phyloP scores from a whole-genome alignment of 768 basidiomycete species.

The Collybia mongolica region DNA sequence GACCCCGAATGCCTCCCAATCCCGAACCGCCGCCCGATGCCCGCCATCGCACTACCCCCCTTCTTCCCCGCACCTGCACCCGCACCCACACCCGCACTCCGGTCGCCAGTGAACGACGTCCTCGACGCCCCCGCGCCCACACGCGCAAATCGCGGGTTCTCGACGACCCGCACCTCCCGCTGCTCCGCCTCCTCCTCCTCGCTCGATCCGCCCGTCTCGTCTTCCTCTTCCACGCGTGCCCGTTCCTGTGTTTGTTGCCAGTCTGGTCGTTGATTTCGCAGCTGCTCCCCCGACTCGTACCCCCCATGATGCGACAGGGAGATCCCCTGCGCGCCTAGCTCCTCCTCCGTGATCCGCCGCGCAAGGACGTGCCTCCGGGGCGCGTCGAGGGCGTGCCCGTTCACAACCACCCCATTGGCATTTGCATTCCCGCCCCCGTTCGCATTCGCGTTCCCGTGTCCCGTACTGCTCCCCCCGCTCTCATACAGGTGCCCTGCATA shows the following conservation, averaged over 20 bases:
- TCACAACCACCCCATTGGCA: not conserved
- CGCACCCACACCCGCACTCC: not conserved
- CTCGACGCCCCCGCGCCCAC: constrained; percentile 1
- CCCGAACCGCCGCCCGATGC: not conserved
- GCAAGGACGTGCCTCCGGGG: constrained; percentile 22
- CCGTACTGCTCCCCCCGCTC: not conserved
- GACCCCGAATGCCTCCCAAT: too few relatives aligned
- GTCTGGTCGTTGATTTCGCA: too few relatives aligned
- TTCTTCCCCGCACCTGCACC: not conserved
- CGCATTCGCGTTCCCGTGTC: constrained; percentile 4
- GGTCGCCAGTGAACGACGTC: not conserved
- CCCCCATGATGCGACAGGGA: too few relatives aligned
- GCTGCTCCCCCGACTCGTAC: too few relatives aligned
- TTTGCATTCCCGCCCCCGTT: not conserved
- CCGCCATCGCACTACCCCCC: not conserved
- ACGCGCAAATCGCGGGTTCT: constrained; percentile 50
- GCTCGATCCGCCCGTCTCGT: constrained; percentile 29
- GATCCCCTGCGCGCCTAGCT: constrained; percentile 9
- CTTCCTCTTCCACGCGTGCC: constrained; percentile 12
- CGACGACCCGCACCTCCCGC: constrained; percentile 42
- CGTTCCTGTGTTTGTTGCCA: too few relatives aligned
- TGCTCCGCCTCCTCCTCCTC: constrained; percentile 29
- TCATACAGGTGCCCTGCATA: not conserved
- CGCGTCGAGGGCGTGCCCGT: too few relatives aligned
- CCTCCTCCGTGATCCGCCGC: constrained; percentile 32